Conservation (phyloP, 257 asterid species). For the Lycium ferocissimum region DNA sequence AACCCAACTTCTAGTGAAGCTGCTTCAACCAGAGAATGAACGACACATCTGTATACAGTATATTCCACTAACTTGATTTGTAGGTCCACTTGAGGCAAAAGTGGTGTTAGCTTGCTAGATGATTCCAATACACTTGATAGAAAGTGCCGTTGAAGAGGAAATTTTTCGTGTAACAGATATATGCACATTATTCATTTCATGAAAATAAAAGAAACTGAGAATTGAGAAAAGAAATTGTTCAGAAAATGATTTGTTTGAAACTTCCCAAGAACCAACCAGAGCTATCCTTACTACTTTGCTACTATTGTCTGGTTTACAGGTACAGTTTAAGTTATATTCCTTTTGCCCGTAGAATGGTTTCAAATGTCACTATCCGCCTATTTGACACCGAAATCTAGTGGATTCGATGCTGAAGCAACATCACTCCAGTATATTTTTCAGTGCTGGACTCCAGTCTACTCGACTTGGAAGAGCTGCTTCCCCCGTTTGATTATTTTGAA, state of each 20-base stretch:
- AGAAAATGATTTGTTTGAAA: neutral
- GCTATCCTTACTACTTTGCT: neutral
- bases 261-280: slow-evolving; percentile 1
- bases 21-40: slow-evolving; percentile 19
- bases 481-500: neutral
- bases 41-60: neutral
- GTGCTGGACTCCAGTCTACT: neutral
- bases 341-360: slow-evolving; percentile 89
- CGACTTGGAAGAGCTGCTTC: neutral
- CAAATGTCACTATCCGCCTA: slow-evolving; percentile 76
- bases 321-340: slow-evolving; percentile 96
- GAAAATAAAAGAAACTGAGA: neutral
- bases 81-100: slow-evolving; percentile 10
- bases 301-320: slow-evolving; percentile 61
- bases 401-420: slow-evolving; percentile 24
- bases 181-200: neutral
- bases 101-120: slow-evolving; percentile 12
- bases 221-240: neutral
- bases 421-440: neutral
- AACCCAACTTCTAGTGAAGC: slow-evolving; percentile 19
- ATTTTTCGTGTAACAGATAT: neutral
- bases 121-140: neutral
- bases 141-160: neutral
- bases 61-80: neutral
- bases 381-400: slow-evolving; percentile 91